Evolutionary conservation across 2,329 filamentous ascomycete species (phyloP), one percentile per base, ranked within the genome.

Genomic region (Curvularia verruculosa): DNA sequence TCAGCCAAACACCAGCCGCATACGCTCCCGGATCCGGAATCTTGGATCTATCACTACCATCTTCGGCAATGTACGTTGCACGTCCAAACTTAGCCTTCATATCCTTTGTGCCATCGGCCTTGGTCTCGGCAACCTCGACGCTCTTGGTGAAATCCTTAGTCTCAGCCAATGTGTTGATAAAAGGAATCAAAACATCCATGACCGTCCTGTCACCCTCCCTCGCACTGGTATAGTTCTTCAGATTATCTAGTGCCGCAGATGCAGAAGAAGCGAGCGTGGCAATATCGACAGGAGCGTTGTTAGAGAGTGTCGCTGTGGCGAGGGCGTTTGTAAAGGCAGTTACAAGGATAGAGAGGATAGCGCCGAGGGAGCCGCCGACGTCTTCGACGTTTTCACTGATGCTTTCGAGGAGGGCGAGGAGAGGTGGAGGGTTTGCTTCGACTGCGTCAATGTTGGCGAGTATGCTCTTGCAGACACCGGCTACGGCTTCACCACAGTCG

Each of bases 51-150:
- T 74, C 90, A 76, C 85, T 84, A 77, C 83, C 65, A 65, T 73
- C 40, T 61, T 89, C 90, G 60, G 90, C 90, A 37, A 96, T 85
- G 76, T 96, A 96, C 15, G 94, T 91, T 1, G 89, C 86, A 44
- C 92, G 80, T 1, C 95, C 95, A 50, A 98, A 82, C 68, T 88
- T 94, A 18, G 95, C 91, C 75, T 89, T 87, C 93, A 99, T 96
- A 28, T 87, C 87, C 80, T 91, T 96, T 4, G 94, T 98, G 24
- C 84, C 84, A 60, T 94, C 89, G 1, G 93, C 90, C 0, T 88
- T 94, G 41, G 87, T 81, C 64, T 85, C 83, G 0, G 92, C 89
- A 0, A 91, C 91, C 65, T 86, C 80, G 0, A 91, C 92, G 3
- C 92, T 92, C 72, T 86, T 82, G 58, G 83, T 82, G 3, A 95